These are phyloP conservation scores for Centrapalus pauciflorus DNA, from an alignment of 129 eudicot genomes.

Conservation along the genomic window DNA sequence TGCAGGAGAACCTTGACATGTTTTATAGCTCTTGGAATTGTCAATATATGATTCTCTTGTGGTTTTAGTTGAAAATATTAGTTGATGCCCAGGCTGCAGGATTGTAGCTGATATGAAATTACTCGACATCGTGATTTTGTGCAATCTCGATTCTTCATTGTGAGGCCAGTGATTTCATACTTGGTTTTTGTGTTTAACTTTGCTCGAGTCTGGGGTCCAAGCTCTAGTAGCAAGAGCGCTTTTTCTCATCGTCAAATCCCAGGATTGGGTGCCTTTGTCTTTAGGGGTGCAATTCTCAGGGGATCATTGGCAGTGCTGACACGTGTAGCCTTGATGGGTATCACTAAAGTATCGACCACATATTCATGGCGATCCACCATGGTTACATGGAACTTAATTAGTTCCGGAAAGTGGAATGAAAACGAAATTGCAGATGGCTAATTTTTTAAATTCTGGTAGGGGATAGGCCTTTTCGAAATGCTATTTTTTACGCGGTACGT, in stretches of 20 bases:
- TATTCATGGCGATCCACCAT: not conserved
- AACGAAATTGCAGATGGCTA: too few relatives aligned
- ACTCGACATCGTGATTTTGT: not conserved
- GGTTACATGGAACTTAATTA: too few relatives aligned
- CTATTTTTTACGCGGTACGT: too few relatives aligned
- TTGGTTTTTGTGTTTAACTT: not conserved
- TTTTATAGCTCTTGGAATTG: not conserved
- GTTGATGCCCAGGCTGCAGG: slow-evolving; percentile 6
- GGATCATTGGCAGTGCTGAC: too few relatives aligned
- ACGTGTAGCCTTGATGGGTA: not conserved
- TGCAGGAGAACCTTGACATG: not conserved
- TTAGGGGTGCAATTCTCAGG: not conserved
- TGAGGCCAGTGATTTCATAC: not conserved
- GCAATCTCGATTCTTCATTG: not conserved
- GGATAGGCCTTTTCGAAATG: too few relatives aligned
- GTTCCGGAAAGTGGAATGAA: too few relatives aligned
- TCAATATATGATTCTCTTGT: not conserved
- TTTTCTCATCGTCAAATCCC: not conserved
- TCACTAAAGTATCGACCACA: not conserved
- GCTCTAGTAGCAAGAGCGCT: not conserved
- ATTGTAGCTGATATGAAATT: not conserved
- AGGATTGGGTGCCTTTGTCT: not conserved
- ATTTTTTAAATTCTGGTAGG: too few relatives aligned
- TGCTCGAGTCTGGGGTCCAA: not conserved
- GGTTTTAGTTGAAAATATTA: not conserved